phyloP scores from a whole-genome alignment of 441 rosid species.

The Populus hybrid region DNA sequence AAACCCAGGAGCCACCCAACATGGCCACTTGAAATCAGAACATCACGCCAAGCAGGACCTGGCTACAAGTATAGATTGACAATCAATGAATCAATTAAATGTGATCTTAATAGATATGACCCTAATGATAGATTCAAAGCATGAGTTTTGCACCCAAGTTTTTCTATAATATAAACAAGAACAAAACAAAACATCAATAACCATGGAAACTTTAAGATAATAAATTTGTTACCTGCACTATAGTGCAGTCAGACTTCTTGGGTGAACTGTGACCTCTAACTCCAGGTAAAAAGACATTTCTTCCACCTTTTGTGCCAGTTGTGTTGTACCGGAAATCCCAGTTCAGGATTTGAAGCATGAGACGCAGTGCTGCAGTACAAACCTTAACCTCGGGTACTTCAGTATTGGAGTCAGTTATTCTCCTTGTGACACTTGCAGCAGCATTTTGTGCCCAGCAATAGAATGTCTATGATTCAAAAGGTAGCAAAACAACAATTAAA shows the following conservation, averaged over 20 bases:
- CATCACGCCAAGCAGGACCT: constrained; percentile 89
- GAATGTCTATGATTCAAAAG: constrained; percentile 57
- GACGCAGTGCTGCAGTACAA: constrained; percentile 74
- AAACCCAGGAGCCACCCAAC: constrained; percentile 77
- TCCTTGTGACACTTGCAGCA: constrained; percentile 67
- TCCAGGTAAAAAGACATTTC: constrained; percentile 58
- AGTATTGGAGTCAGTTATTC: constrained; percentile 63
- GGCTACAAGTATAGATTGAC: constrained; percentile 55
- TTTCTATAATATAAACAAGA: neutral
- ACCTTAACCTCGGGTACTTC: constrained; percentile 80
- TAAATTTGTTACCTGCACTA: constrained; percentile 69
- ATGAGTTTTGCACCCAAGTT: neutral
- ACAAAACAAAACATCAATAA: constrained; percentile 9
- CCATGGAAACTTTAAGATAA: neutral
- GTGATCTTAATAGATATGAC: neutral
- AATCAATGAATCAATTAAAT: constrained; percentile 5
- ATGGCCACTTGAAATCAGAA: constrained; percentile 86
- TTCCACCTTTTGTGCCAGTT: constrained; percentile 40
- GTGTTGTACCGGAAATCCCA: constrained; percentile 77
- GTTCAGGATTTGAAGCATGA: constrained; percentile 90
- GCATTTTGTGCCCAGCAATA: constrained; percentile 90
- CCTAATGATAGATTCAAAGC: neutral
- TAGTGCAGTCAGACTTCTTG: constrained; percentile 64
- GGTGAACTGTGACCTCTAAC: constrained; percentile 49
- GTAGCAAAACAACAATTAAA: constrained; percentile 9